Percentiles rank a stretch among this genome's conserved stretches.
Evolutionary conservation across 2,329 filamentous ascomycete genomes (phyloP).

Genomic region (Venturia aucupariae): DNA sequence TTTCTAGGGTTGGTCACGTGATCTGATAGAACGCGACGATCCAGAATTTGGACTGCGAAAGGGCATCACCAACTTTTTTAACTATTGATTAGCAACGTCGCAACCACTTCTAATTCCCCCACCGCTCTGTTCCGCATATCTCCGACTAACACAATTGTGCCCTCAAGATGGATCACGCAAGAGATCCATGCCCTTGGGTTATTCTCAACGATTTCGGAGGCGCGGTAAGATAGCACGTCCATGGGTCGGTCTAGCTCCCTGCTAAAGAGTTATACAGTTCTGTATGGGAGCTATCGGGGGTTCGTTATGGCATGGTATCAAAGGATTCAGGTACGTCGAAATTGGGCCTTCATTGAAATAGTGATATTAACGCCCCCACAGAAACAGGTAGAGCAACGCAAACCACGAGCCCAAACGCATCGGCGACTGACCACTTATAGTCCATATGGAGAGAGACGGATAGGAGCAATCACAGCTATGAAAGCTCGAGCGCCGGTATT

Average conservation of each 20-base stretch:
- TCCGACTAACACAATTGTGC: not conserved
- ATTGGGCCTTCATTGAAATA: not conserved
- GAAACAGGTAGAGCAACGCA: slow-evolving; percentile 21
- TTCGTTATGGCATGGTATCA: slow-evolving; percentile 90
- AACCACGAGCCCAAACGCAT: slow-evolving; percentile 15
- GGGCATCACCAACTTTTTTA: slow-evolving; percentile 2
- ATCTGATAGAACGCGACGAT: not conserved
- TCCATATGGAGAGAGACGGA: slow-evolving; percentile 80
- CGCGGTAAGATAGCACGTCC: slow-evolving; percentile 53
- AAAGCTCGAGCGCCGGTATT: slow-evolving; percentile 95
- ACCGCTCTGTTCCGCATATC: not conserved
- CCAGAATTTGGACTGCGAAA: not conserved
- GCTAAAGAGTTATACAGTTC: slow-evolving; percentile 15
- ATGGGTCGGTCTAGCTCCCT: not conserved
- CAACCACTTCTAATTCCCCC: not conserved
- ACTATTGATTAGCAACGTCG: not conserved
- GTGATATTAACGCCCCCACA: slow-evolving; percentile 19
- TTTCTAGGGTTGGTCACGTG: not conserved
- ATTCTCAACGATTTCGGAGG: slow-evolving; percentile 96
- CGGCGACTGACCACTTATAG: slow-evolving; percentile 25
- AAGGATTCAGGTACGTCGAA: slow-evolving; percentile 66
- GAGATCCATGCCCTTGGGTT: slow-evolving; percentile 96
- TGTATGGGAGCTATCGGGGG: slow-evolving; percentile 31
- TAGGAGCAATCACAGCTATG: slow-evolving; percentile 90
- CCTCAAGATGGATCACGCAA: slow-evolving; percentile 62